Percentiles rank a stretch among this genome's conserved stretches.
phyloP scores from a whole-genome alignment of 495 filamentous ascomycete species.

The Neurospora sp. region DNA sequence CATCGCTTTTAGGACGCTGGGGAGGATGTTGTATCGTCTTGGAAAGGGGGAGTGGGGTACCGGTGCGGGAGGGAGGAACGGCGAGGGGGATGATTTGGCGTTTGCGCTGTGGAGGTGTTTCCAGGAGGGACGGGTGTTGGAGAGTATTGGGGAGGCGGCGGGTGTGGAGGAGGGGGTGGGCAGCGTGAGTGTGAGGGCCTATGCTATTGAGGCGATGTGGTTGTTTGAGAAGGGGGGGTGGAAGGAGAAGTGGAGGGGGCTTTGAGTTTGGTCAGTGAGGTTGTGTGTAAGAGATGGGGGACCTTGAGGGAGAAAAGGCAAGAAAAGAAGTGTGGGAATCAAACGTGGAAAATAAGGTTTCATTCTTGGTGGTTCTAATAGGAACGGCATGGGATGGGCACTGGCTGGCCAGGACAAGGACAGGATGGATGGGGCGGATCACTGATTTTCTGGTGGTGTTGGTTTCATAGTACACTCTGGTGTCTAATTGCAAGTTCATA shows the following conservation, averaged over 20 bases:
- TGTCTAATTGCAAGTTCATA: not conserved
- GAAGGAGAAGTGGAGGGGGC: constrained; percentile 33
- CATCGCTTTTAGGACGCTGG: constrained; percentile 82
- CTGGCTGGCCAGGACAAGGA: not conserved
- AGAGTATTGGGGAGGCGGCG: constrained; percentile 60
- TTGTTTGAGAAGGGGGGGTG: constrained; percentile 74
- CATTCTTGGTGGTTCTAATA: not conserved
- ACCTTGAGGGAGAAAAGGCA: too few relatives aligned
- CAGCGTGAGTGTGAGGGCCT: constrained; percentile 55
- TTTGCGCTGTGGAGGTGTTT: constrained; percentile 65
- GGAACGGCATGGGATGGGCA: not conserved
- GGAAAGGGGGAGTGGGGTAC: constrained; percentile 70
- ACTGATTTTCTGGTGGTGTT: not conserved
- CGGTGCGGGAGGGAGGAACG: constrained; percentile 41
- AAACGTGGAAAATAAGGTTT: not conserved
- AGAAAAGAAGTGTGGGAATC: not conserved
- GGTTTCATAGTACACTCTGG: not conserved
- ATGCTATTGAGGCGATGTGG: constrained; percentile 88
- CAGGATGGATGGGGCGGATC: not conserved
- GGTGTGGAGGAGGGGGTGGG: constrained; percentile 37
- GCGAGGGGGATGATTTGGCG: constrained; percentile 38
- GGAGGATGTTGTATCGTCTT: constrained; percentile 72
- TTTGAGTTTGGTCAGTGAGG: too few relatives aligned
- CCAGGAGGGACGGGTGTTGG: constrained; percentile 65
- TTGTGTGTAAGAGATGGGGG: too few relatives aligned